Base-by-base conservation (phyloP, 352 stramenopile species). In the Paralagenidium karlingii region DNA sequence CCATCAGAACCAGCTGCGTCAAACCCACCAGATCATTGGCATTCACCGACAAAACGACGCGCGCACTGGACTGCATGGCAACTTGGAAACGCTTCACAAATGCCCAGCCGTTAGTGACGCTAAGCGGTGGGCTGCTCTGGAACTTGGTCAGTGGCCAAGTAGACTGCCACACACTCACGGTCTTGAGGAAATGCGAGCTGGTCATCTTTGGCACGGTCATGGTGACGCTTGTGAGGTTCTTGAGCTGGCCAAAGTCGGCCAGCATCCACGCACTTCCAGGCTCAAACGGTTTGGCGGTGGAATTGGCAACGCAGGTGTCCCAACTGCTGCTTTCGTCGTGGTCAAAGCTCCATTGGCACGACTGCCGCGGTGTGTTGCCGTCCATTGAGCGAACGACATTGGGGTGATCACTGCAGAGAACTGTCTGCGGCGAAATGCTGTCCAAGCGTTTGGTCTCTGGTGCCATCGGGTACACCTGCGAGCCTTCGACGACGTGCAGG, bases 261-360 rank as follows among this genome's bases (percentile, higher is more conserved):
- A 82, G 69, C 18, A 78, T 48, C 68, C 68, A 82, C 8, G 65
- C 47, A 33, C 60, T 77, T 2, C 63, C 65, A n/a, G 12, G n/a
- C 8, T 58, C 43, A 7, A 82, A 32, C 9, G 51, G 46, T 0
- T 25, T 7, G 3, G 58, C 60, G 15, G 10, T 61, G 4, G 47
- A 38, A 18, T 74, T 68, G 12, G 26, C 20, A 20, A 71, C 70
- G 40, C 68, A 77, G 16, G 44, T 49, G 36, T 75, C 48, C 63
- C 56, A 79, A 6, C n/a, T n/a, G n/a, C n/a, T n/a, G n/a, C n/a
- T n/a, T n/a, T n/a, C n/a, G n/a, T n/a, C n/a, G n/a, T n/a, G n/a
- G n/a, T n/a, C n/a, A n/a, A n/a, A n/a, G n/a, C n/a, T n/a, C n/a
- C n/a, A n/a, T n/a, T n/a, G n/a, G n/a, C n/a, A n/a, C n/a, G n/a